Evolutionary conservation across 2,329 filamentous ascomycete genomes (phyloP).

Genomic region (Aspergillus carbonarius): DNA sequence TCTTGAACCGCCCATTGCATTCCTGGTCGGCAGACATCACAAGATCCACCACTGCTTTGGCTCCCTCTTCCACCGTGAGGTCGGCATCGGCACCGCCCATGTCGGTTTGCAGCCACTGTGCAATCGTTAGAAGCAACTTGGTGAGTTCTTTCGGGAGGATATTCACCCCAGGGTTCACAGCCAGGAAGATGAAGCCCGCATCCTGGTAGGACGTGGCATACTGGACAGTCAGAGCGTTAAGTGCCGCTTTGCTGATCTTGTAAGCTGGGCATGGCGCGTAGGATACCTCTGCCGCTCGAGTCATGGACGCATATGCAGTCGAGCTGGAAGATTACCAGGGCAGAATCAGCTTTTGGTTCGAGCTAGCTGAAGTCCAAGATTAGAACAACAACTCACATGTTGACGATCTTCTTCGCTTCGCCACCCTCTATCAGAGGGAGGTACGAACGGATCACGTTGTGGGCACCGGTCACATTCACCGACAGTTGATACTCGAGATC

Average conservation of each 20-base stretch:
- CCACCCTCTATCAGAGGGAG: constrained; percentile 4
- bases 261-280: constrained; percentile 37
- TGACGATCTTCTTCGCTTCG: constrained; percentile 8
- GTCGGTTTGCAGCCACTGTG: constrained; percentile 11
- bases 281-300: neutral
- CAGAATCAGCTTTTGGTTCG: no score
- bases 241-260: constrained; percentile 50
- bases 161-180: constrained; percentile 49
- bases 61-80: constrained; percentile 8
- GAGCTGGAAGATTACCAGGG: neutral
- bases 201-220: constrained; percentile 29
- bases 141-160: no score
- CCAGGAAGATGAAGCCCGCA: constrained; percentile 46
- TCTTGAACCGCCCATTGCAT: constrained; percentile 7
- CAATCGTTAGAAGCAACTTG: neutral
- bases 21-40: neutral
- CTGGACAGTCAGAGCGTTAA: constrained; percentile 50
- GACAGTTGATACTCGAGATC: constrained; percentile 8
- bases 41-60: neutral
- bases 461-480: constrained; percentile 8
- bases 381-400: constrained; percentile 1
- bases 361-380: no score
- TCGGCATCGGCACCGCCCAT: constrained; percentile 11
- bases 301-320: constrained; percentile 6
- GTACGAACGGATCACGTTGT: constrained; percentile 6